phyloP scores from a whole-genome alignment of 225 moss, liverwort and hornwort genomes.

The Antitrichia curtipendula region DNA sequence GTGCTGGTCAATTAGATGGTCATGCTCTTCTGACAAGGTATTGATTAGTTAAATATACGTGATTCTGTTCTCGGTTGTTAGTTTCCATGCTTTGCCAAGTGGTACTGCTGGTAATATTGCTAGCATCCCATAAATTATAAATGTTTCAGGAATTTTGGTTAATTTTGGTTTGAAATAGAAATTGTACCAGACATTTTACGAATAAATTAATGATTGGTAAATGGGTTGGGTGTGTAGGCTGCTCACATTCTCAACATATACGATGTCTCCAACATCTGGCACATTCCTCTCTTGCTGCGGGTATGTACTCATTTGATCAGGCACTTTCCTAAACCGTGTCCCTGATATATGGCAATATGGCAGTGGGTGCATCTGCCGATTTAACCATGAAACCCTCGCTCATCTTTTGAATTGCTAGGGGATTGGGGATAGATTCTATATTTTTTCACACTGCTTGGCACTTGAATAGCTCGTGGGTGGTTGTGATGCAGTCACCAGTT shows the following conservation, averaged over 20 bases:
- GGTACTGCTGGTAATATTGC: not conserved
- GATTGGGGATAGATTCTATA: not conserved
- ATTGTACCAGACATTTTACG: not conserved
- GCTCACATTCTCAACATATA: conserved; percentile 65
- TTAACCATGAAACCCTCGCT: not conserved
- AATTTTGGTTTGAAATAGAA: not conserved
- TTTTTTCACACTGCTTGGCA: not conserved
- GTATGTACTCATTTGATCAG: conserved; percentile 14
- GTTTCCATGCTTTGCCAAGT: not conserved
- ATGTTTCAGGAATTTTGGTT: not conserved
- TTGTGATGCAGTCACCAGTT: not conserved
- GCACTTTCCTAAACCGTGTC: not conserved
- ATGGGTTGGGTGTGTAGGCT: conserved; percentile 35
- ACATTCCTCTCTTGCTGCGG: conserved; percentile 73
- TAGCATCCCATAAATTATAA: not conserved
- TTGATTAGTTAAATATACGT: not conserved
- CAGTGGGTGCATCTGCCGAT: not conserved
- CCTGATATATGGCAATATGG: not conserved
- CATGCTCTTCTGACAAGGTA: not conserved
- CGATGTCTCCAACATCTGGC: conserved; percentile 96
- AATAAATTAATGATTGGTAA: not conserved
- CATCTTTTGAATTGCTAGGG: not conserved
- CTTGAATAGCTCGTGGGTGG: not conserved
- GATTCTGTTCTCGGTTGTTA: not conserved
- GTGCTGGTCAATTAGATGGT: not conserved